phyloP scores from a whole-genome alignment of 1,284 basidiomycete genomes.

The Rhodotorula sp. region DNA sequence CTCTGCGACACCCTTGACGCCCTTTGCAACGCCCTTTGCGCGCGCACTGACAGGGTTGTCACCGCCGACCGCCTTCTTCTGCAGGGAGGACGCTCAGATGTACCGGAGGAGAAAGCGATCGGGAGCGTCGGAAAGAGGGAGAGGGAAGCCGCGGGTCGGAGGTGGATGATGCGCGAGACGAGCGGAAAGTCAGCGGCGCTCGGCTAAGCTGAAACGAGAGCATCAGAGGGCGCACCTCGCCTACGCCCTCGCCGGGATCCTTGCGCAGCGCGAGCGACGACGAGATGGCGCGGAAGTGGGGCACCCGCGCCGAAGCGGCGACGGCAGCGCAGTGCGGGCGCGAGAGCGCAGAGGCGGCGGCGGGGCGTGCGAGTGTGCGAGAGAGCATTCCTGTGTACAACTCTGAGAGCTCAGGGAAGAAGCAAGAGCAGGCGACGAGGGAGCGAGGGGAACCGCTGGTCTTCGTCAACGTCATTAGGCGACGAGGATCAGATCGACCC shows the following conservation, averaged over 20 bases:
- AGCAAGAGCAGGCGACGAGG: too few relatives aligned
- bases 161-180: too few relatives aligned
- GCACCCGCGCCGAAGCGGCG: too few relatives aligned
- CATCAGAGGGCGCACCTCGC: not conserved
- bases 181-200: not conserved
- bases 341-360: too few relatives aligned
- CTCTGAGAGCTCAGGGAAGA: too few relatives aligned
- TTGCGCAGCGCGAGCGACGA: not conserved
- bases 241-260: constrained; percentile 4
- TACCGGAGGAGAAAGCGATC: not conserved
- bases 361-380: too few relatives aligned
- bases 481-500: too few relatives aligned
- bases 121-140: not conserved
- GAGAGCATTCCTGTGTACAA: too few relatives aligned
- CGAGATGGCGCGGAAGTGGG: too few relatives aligned
- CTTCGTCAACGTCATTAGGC: too few relatives aligned
- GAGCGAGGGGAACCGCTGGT: too few relatives aligned
- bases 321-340: too few relatives aligned
- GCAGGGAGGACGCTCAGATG: not conserved
- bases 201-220: not conserved
- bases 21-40: constrained; percentile 8
- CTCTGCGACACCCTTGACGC: constrained; percentile 8
- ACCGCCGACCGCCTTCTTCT: constrained; percentile 18
- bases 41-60: constrained; percentile 17
- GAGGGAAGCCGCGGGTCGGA: not conserved